Base-by-base conservation (phyloP, 73 alveolate genomes). In the Effrenium voratum region DNA sequence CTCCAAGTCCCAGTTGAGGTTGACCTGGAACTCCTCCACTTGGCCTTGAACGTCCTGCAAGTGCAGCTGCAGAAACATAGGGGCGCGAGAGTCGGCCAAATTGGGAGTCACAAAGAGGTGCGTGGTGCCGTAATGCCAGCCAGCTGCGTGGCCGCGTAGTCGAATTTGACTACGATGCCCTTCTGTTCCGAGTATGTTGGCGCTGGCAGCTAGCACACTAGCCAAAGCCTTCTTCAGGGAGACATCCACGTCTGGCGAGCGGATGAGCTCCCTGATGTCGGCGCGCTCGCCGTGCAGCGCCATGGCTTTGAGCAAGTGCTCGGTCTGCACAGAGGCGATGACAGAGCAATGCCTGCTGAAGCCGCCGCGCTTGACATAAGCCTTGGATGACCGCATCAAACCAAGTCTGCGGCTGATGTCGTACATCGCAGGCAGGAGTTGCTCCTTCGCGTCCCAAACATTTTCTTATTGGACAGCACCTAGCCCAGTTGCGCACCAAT, bases 121-220 rank as follows among this genome's bases (percentile, higher is more conserved):
- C 87, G 83, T 49, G 34, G 32, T 76, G 87, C 87, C 87, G 38
- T 41, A 76, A 36, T 36, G 87, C 57, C 87, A 30, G 60, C 52
- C 87, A 4, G 87, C 87, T 5, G 46, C 43, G 22, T 76, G 87
- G 13, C 87, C 87, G 6, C 52, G 46, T 40, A 30, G 43, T 15
- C 87, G 87, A 76, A 76, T 76, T 40, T 76, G 43, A 40, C 87
- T 76, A 40, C 87, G 57, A 40, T 76, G 87, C 41, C 87, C 87
- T 76, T 76, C 87, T 6, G 63, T 43, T 38, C 88, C 88, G 55
- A 77, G 24, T 36, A 77, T 38, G 0, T 44, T 77, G 88, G 88
- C 44, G 52, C 43, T 72, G 22, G 83, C 22, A 5, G 12, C 19
- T 12, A 72, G 52, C 83, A 72, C 83, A 5, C 88, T 63, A 10